These are phyloP conservation scores for Teratosphaeriaceae sp. DNA, from an alignment of 2,329 filamentous ascomycete genomes.

Conservation along the genomic window DNA sequence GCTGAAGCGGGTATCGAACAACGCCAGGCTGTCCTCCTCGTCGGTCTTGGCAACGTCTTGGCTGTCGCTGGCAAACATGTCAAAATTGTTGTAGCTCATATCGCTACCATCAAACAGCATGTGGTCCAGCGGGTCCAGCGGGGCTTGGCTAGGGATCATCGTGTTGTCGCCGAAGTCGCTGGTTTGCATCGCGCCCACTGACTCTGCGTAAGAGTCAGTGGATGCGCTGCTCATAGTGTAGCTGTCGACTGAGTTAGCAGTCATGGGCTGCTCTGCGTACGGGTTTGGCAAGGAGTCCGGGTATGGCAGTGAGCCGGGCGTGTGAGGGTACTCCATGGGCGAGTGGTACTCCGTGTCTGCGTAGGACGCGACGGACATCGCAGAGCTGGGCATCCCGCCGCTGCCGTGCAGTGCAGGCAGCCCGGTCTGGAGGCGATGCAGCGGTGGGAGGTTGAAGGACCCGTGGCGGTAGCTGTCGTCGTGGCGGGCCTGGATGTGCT, in stretches of 20 bases:
- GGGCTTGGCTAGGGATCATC: slow-evolving; percentile 5
- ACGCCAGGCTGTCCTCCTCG: slow-evolving; percentile 14
- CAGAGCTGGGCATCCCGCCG: slow-evolving; percentile 37
- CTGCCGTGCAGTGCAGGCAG: slow-evolving; percentile 36
- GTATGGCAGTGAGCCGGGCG: slow-evolving; percentile 38
- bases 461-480: background rate
- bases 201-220: slow-evolving; percentile 2
- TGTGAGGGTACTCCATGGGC: slow-evolving; percentile 41
- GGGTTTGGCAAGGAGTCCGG: slow-evolving; percentile 32
- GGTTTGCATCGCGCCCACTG: slow-evolving; percentile 6
- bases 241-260: slow-evolving; percentile 2
- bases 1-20: slow-evolving; percentile 27
- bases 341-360: slow-evolving; percentile 43
- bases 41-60: slow-evolving; percentile 18
- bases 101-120: slow-evolving; percentile 32
- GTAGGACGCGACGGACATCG: slow-evolving; percentile 38
- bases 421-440: slow-evolving; percentile 9
- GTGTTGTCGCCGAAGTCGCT: slow-evolving; percentile 5
- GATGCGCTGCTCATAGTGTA: slow-evolving; percentile 1
- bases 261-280: slow-evolving; percentile 11
- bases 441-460: slow-evolving; percentile 9
- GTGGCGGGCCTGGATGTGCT: slow-evolving; percentile 24
- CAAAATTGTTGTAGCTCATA: slow-evolving; percentile 15
- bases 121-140: slow-evolving; percentile 23
- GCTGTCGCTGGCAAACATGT: slow-evolving; percentile 10